Percentiles rank a stretch among this genome's conserved stretches.
These are phyloP conservation scores for Neurospora terricola DNA, from an alignment of 495 filamentous ascomycete species.

Conservation along the genomic window DNA sequence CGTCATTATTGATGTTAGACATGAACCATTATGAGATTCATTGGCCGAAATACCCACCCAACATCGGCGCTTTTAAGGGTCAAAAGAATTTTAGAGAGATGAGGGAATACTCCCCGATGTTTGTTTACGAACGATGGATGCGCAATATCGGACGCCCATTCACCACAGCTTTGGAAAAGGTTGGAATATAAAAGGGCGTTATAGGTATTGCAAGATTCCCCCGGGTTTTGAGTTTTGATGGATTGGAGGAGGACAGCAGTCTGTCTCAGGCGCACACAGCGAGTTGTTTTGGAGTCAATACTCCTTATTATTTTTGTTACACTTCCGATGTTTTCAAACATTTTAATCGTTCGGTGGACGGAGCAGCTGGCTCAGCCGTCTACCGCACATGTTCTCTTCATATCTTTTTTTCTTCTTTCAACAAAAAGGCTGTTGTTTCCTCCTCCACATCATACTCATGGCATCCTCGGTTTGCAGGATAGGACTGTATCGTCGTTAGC, in stretches of 20 bases:
- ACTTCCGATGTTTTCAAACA: neutral
- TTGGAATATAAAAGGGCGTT: neutral
- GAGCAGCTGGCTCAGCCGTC: neutral
- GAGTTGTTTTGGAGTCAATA: neutral
- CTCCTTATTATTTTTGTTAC: neutral
- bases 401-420: neutral
- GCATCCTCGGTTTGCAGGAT: neutral
- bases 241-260: neutral
- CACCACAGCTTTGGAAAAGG: neutral
- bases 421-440: neutral
- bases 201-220: neutral
- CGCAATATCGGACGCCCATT: neutral
- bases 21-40: constrained; percentile 27
- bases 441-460: neutral
- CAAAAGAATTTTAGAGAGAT: constrained; percentile 4
- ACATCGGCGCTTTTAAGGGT: constrained; percentile 11
- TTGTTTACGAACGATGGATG: constrained; percentile 7
- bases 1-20: constrained; percentile 27
- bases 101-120: constrained; percentile 6
- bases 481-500: neutral
- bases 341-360: neutral
- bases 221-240: neutral
- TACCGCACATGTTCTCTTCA: neutral
- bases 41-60: constrained; percentile 8
- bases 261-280: neutral